These are phyloP conservation scores for Camelina hispida DNA, from an alignment of 345 rosid species.

Conservation along the genomic window DNA sequence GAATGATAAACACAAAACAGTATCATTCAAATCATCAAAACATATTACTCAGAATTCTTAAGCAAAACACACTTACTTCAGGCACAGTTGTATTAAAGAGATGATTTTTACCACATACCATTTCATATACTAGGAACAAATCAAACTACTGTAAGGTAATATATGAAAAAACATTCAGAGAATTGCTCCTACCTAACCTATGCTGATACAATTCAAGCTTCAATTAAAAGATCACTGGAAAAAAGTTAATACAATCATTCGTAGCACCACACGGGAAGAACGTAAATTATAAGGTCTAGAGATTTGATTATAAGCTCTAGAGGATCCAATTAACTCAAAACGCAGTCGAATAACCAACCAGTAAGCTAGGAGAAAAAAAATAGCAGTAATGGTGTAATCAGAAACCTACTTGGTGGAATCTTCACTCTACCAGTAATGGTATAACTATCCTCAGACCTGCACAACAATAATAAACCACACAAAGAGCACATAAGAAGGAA, in stretches of 20 bases:
- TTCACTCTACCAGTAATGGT: constrained; percentile 74
- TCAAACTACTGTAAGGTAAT: too few relatives aligned
- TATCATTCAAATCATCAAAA: not conserved
- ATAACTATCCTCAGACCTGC: constrained; percentile 64
- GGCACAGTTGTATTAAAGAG: not conserved
- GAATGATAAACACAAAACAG: not conserved
- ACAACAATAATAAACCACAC: not conserved
- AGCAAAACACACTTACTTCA: constrained; percentile 2
- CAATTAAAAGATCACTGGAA: not conserved
- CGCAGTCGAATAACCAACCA: not conserved
- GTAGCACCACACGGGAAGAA: not conserved
- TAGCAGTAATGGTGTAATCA: not conserved
- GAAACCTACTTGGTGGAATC: constrained; percentile 55
- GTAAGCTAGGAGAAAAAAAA: not conserved
- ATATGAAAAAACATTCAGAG: not conserved
- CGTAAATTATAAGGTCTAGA: not conserved
- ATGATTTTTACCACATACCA: not conserved
- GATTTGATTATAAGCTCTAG: not conserved
- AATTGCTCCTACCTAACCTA: not conserved
- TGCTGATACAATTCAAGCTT: not conserved
- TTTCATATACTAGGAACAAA: too few relatives aligned
- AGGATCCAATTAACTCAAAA: not conserved
- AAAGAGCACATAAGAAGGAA: too few relatives aligned
- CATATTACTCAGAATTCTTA: constrained; percentile 5
- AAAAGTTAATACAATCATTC: not conserved